Conservation (phyloP, 2,329 filamentous ascomycete species). For the Aspergillus niger region DNA sequence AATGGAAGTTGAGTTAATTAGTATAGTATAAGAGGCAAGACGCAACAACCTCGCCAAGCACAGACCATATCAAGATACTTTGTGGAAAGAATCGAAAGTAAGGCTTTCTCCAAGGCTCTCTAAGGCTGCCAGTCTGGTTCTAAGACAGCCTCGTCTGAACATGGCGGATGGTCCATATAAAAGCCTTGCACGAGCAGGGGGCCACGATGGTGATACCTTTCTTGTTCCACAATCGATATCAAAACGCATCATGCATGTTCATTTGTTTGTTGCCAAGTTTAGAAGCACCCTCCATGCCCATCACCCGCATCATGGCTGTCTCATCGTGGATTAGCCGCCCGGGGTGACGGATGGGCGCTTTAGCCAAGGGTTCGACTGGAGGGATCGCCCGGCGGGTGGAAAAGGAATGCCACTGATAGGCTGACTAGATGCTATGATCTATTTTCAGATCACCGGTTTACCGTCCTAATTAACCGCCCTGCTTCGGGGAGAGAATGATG, state of each 20-base stretch:
- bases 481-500: background rate
- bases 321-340: conserved; percentile 4
- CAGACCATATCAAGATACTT: background rate
- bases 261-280: conserved; percentile 11
- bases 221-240: background rate
- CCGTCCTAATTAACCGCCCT: background rate
- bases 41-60: background rate
- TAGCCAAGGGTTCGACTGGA: background rate
- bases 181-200: conserved; percentile 6
- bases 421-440: background rate
- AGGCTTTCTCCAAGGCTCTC: background rate
- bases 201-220: conserved; percentile 3
- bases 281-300: conserved; percentile 8
- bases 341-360: background rate
- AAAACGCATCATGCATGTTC: conserved; percentile 2
- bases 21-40: background rate
- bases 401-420: background rate
- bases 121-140: background rate
- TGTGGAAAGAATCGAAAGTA: background rate
- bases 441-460: background rate
- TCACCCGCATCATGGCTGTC: background rate
- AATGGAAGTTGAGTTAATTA: background rate
- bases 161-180: conserved; percentile 6
- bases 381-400: background rate
- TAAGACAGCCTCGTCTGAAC: background rate